A percentile compares a stretch with the other conserved stretches of the same genome.
These are phyloP conservation scores for Leishmania gerbilli DNA, from an alignment of 208 protist species.

Conservation along the genomic window DNA sequence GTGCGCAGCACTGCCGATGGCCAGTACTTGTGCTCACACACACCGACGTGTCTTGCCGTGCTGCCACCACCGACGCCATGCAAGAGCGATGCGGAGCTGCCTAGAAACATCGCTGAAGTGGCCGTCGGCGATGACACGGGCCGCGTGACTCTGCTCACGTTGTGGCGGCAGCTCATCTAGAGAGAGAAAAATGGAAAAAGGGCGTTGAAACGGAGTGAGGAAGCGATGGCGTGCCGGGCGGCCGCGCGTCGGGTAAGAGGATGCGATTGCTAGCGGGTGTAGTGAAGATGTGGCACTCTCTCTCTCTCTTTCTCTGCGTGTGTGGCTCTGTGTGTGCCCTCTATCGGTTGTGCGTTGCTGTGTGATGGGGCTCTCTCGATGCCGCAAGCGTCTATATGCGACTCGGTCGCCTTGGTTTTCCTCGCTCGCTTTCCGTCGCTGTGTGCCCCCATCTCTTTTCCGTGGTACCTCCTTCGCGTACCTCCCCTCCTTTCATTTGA, in stretches of 20 bases:
- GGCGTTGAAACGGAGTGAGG: no score
- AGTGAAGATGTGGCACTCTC: background rate
- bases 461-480: no score
- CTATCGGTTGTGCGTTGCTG: background rate
- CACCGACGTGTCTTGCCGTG: constrained; percentile 26
- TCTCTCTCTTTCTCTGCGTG: no score
- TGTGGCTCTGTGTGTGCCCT: background rate
- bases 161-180: constrained; percentile 44
- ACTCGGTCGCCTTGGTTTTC: no score
- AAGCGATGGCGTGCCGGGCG: background rate
- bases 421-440: background rate
- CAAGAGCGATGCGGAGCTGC: constrained; percentile 29
- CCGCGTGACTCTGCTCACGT: constrained; percentile 47
- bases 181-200: background rate
- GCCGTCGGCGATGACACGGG: constrained; percentile 66
- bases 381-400: background rate
- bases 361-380: background rate
- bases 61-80: constrained; percentile 15
- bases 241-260: background rate
- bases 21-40: constrained; percentile 22
- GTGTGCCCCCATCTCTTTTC: background rate
- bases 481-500: background rate
- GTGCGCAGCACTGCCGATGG: constrained; percentile 1
- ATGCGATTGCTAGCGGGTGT: background rate
- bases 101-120: constrained; percentile 25